Base-by-base conservation (phyloP, 179 eudicot genomes). In the Corrigiola litoralis region DNA sequence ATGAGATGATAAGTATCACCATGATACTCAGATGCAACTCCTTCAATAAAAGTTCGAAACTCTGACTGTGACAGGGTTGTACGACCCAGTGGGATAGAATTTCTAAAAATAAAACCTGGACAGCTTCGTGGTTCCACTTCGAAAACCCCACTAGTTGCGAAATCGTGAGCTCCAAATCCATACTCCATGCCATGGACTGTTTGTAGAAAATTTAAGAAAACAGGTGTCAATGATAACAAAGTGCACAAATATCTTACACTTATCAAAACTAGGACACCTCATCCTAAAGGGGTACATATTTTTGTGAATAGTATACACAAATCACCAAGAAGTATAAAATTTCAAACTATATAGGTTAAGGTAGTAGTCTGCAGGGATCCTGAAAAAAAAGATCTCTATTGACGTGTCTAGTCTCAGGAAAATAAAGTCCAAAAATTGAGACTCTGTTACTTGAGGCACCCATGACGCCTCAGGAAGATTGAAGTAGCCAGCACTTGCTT, bases 101-200 rank as follows among this genome's bases (percentile, higher is more conserved):
- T 70, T 84, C 99, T 79, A 73, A 77, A 94, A 33, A 83, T 80
- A 74, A 94, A 94, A 27, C 99, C 97, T 0, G 99, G 99, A 78
- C 99, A 94, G 75, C 81, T 77, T 80, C 74, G 90, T 24, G 99
- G 99, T 65, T 88, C 97, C 75, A 94, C 96, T 83, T 94, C 97
- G 61, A 94, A 94, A 29, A 94, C 99, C 52, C 99, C 99, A 66
- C 99, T 94, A 31, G 84, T 70, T 4, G 99, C 83, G 58, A 73
- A 88, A 70, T 94, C 99, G 51, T 94, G 99, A 42, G 99, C 99
- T 71, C 99, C 99, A 72, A 83, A 94, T 72, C 95, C 99, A 79
- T 90, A 94, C 74, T 94, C 97, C 97, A 80, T 79, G 24, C 96
- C 99, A 78, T 90, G 88, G 58, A 84, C 99, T 94, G 86, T 42